A percentile compares a stretch with the other conserved stretches of the same genome.
These are phyloP conservation scores for Prunus kanzakura DNA, from an alignment of 306 rosid species.

Conservation along the genomic window DNA sequence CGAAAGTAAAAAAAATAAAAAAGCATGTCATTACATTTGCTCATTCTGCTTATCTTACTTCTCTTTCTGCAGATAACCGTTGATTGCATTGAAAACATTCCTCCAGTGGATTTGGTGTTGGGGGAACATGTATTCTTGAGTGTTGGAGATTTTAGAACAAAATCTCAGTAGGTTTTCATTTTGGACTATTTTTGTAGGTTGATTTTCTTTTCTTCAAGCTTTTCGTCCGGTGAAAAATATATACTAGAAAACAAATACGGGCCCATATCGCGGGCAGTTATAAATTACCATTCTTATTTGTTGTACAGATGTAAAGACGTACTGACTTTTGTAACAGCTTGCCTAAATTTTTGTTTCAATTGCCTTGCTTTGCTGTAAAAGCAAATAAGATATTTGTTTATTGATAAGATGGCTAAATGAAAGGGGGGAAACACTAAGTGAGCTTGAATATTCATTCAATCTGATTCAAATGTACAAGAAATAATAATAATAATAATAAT, in stretches of 20 bases:
- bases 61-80: constrained; percentile 47
- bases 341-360: not conserved
- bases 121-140: constrained; percentile 62
- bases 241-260: not conserved
- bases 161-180: constrained; percentile 7
- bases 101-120: constrained; percentile 49
- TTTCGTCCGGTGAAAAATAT: not conserved
- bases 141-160: constrained; percentile 49
- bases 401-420: no score
- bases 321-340: not conserved
- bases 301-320: not conserved
- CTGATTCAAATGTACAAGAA: no score
- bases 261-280: not conserved
- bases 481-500: no score
- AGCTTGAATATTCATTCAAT: no score
- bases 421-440: no score
- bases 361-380: not conserved
- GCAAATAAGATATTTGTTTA: not conserved
- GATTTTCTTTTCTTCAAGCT: not conserved
- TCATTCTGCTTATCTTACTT: not conserved
- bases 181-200: not conserved
- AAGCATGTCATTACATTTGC: not conserved
- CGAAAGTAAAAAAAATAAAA: not conserved
- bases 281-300: not conserved
- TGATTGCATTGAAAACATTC: constrained; percentile 52